These are phyloP conservation scores for Rhodotorula mucilaginosa DNA, from an alignment of 1,284 basidiomycete genomes.

Conservation along the genomic window DNA sequence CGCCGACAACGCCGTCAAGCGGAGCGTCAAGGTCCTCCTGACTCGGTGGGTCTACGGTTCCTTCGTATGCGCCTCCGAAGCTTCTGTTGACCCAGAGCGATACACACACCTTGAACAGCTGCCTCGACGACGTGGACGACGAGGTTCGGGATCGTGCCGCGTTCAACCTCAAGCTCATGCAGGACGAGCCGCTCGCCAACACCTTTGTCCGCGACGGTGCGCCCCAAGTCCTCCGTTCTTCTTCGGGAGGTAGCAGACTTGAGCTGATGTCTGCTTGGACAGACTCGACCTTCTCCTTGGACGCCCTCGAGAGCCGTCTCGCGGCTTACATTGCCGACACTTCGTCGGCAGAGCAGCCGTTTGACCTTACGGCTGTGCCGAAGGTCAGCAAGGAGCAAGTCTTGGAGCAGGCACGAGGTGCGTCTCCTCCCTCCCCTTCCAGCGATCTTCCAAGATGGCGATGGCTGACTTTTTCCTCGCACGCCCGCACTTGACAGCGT, in stretches of 20 bases:
- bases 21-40: slow-evolving; percentile 81
- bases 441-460: too few species aligned
- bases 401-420: slow-evolving; percentile 63
- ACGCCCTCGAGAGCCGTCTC: slow-evolving; percentile 78
- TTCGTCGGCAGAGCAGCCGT: slow-evolving; percentile 63
- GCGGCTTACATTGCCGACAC: slow-evolving; percentile 85
- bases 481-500: slow-evolving; percentile 14
- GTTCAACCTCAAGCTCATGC: slow-evolving; percentile 82
- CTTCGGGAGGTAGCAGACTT: too few species aligned
- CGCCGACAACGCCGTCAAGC: slow-evolving; percentile 71
- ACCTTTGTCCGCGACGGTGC: slow-evolving; percentile 86
- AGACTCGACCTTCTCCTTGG: slow-evolving; percentile 90
- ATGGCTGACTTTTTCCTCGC: not conserved
- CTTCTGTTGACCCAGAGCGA: not conserved
- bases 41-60: slow-evolving; percentile 59
- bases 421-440: slow-evolving; percentile 2
- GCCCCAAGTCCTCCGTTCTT: slow-evolving; percentile 33
- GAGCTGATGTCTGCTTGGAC: not conserved
- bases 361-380: slow-evolving; percentile 77
- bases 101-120: slow-evolving; percentile 56
- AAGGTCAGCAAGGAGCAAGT: slow-evolving; percentile 88
- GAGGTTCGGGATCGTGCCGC: slow-evolving; percentile 98
- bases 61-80: not conserved
- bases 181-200: slow-evolving; percentile 75
- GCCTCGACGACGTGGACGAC: slow-evolving; percentile 97